phyloP scores from a whole-genome alignment of 768 basidiomycete genomes.

The Nidularia pulvinata region DNA sequence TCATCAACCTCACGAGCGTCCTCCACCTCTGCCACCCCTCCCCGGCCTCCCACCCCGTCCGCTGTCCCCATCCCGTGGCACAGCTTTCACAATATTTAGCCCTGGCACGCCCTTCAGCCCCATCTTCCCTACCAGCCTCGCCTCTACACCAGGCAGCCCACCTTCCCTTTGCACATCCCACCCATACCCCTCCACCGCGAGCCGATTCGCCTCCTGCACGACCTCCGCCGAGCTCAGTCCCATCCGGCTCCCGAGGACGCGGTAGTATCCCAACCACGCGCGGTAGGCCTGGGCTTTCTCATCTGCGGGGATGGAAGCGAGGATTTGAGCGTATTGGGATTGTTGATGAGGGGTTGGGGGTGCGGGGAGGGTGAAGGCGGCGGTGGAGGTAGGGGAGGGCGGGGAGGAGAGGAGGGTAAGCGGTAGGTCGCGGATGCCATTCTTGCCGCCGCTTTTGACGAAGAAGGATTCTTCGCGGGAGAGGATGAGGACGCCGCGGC shows the following conservation, averaged over 20 bases:
- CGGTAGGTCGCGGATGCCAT: slow-evolving; percentile 31
- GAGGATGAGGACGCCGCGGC: slow-evolving; percentile 77
- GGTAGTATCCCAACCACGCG: slow-evolving; percentile 60
- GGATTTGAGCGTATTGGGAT: slow-evolving; percentile 4
- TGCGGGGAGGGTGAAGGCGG: slow-evolving; percentile 10
- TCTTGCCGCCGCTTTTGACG: slow-evolving; percentile 15
- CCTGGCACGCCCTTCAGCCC: slow-evolving; percentile 4
- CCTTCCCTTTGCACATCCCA: slow-evolving; percentile 21
- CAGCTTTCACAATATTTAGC: background rate
- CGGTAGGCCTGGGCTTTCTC: slow-evolving; percentile 51
- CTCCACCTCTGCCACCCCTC: background rate
- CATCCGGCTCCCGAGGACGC: slow-evolving; percentile 30
- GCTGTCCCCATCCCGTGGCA: background rate
- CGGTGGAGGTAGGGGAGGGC: slow-evolving; percentile 18
- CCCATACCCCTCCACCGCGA: slow-evolving; percentile 30
- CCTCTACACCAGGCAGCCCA: slow-evolving; percentile 32
- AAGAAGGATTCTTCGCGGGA: slow-evolving; percentile 74
- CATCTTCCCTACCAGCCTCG: slow-evolving; percentile 50
- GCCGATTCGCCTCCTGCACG: slow-evolving; percentile 37
- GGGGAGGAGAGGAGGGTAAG: slow-evolving; percentile 38
- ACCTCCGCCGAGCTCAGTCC: slow-evolving; percentile 35
- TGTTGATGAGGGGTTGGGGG: slow-evolving; percentile 11
- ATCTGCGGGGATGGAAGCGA: slow-evolving; percentile 30
- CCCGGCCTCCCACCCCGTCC: background rate
- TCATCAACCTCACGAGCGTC: too few relatives aligned